Conservation (phyloP, 2,329 filamentous ascomycete species). For the Herpomyces periplanetae region DNA sequence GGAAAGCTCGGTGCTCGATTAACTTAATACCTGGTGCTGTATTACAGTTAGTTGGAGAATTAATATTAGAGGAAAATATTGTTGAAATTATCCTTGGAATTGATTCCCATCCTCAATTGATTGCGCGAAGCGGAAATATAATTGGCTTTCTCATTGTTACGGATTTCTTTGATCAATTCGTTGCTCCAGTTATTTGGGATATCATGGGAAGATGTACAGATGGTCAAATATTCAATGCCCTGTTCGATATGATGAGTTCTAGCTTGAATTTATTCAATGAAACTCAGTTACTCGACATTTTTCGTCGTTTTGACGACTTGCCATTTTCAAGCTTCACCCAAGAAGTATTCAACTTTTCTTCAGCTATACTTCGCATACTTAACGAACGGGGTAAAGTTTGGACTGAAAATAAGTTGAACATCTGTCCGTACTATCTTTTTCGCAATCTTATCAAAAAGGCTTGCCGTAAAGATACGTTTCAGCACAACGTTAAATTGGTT, state of each 20-base stretch:
- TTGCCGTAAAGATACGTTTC: no score
- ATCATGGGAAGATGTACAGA: constrained; percentile 46
- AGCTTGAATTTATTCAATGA: constrained; percentile 11
- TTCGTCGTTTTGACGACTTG: constrained; percentile 23
- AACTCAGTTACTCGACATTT: constrained; percentile 19
- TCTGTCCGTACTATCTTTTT: no score
- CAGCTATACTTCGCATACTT: no score
- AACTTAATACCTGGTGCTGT: background rate
- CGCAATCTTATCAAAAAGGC: no score
- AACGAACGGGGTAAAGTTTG: no score
- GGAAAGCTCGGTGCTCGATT: constrained; percentile 10
- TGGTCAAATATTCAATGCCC: constrained; percentile 39
- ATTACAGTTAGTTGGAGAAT: background rate
- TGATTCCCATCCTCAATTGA: constrained; percentile 67
- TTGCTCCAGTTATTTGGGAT: constrained; percentile 50
- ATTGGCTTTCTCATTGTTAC: constrained; percentile 56
- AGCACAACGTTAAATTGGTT: no score
- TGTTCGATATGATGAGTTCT: constrained; percentile 21
- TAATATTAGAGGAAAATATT: constrained; percentile 19
- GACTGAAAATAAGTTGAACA: no score
- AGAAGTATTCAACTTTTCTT: constrained; percentile 20
- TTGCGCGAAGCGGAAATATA: constrained; percentile 39
- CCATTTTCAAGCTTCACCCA: constrained; percentile 20
- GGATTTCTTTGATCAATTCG: constrained; percentile 22
- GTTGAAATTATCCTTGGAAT: constrained; percentile 60